phyloP scores from a whole-genome alignment of 129 eudicot genomes.

The Tagetes erecta region DNA sequence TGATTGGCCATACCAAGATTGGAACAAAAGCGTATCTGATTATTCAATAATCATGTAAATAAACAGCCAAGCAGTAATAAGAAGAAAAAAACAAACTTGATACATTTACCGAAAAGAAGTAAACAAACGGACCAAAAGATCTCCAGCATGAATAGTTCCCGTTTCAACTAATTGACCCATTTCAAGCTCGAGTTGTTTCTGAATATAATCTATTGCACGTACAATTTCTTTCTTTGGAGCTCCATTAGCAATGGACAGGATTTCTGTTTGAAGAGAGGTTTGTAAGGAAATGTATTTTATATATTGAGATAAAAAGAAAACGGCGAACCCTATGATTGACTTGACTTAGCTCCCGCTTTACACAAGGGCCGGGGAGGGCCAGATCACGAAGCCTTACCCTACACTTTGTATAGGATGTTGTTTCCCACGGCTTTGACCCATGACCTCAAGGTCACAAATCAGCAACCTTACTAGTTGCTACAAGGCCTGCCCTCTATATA shows the following conservation, averaged over 20 bases:
- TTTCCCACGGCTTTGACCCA: too few species aligned
- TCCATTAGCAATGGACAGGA: constrained; percentile 84
- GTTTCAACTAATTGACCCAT: constrained; percentile 84
- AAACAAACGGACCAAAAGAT: constrained; percentile 61
- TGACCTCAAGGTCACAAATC: too few species aligned
- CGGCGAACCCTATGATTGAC: too few species aligned
- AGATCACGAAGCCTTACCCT: too few species aligned
- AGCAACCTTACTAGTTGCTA: too few species aligned
- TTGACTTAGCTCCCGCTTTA: too few species aligned
- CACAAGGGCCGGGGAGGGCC: too few species aligned
- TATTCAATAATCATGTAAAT: neutral
- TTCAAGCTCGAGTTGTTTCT: constrained; percentile 79
- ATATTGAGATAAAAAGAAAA: too few species aligned
- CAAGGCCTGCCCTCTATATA: too few species aligned
- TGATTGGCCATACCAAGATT: constrained; percentile 89
- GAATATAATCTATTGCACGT: constrained; percentile 86
- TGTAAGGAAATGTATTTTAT: constrained; percentile 27
- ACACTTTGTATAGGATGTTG: too few species aligned
- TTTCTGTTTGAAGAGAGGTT: constrained; percentile 34
- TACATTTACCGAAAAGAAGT: neutral
- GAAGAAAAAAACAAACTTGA: neutral
- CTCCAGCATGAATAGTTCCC: constrained; percentile 96
- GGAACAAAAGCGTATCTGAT: constrained; percentile 90
- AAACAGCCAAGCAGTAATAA: neutral
- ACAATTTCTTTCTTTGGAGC: constrained; percentile 96